Evolutionary conservation across 305 asterid genomes (phyloP).

Genomic region (Fraxinus sp.): DNA sequence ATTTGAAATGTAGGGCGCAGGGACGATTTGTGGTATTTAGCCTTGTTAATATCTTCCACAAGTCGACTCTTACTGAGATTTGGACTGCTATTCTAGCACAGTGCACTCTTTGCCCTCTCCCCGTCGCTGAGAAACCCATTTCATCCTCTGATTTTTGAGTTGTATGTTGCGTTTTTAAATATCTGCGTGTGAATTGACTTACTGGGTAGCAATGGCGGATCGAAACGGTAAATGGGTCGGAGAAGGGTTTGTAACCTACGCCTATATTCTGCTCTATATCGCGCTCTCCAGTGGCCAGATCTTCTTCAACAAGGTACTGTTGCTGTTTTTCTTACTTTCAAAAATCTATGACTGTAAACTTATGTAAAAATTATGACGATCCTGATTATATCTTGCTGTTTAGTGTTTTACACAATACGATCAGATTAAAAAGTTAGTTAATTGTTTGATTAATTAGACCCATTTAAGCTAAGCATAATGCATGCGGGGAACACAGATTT

Average conservation of each 20-base stretch:
- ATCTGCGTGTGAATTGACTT: neutral
- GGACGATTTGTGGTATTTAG: no score
- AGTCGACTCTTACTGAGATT: neutral
- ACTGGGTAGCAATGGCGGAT: conserved; percentile 1
- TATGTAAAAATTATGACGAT: neutral
- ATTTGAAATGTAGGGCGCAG: no score
- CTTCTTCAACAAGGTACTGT: conserved; percentile 79
- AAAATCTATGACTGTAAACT: neutral
- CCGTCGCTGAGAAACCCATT: neutral
- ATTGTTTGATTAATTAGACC: neutral
- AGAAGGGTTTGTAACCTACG: conserved; percentile 53
- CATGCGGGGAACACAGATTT: neutral
- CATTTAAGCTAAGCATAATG: neutral
- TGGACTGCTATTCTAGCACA: neutral
- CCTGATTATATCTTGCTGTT: neutral
- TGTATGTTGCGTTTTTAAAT: neutral
- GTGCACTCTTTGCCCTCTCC: neutral
- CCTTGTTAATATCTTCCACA: neutral
- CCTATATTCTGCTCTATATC: conserved; percentile 80
- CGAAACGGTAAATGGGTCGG: conserved; percentile 33
- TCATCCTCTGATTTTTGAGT: neutral
- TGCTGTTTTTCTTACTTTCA: neutral
- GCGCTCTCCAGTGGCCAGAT: conserved; percentile 95
- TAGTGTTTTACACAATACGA: neutral
- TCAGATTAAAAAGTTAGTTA: neutral